phyloP scores from a whole-genome alignment of 352 stramenopile genomes.

The Pythium grandisporangium region DNA sequence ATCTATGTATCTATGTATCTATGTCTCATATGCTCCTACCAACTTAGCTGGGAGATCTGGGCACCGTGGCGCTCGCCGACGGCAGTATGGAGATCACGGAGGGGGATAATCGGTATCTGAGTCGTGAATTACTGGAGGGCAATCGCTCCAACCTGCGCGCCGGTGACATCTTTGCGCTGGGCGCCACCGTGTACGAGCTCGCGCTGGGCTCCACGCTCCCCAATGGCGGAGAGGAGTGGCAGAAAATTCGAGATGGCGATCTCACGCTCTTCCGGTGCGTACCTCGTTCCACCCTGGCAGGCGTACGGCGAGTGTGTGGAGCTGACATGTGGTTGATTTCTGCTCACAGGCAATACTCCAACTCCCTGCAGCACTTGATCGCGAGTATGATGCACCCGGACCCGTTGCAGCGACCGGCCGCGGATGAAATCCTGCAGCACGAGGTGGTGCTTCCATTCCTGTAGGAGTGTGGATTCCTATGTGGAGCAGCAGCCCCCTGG shows the following conservation, averaged over 20 bases:
- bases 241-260: conserved; percentile 81
- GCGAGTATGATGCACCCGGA: conserved; percentile 84
- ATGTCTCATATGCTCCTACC: not conserved
- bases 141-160: conserved; percentile 65
- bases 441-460: conserved; percentile 66
- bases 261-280: conserved; percentile 64
- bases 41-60: conserved; percentile 55
- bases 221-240: conserved; percentile 72
- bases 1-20: no score
- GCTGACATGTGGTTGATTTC: not conserved
- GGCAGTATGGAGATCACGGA: conserved; percentile 82
- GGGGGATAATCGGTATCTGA: conserved; percentile 82
- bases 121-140: conserved; percentile 72
- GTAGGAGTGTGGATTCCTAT: no score
- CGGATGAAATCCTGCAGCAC: conserved; percentile 80
- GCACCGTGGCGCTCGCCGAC: conserved; percentile 70
- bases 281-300: not conserved
- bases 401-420: conserved; percentile 64
- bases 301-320: not conserved
- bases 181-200: conserved; percentile 79
- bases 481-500: no score
- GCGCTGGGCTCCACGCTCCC: conserved; percentile 58
- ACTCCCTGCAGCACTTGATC: conserved; percentile 81
- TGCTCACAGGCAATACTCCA: conserved; percentile 77
- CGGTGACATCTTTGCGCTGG: conserved; percentile 79